phyloP scores from a whole-genome alignment of 139 green algal genomes.

The Eudorina sp. region DNA sequence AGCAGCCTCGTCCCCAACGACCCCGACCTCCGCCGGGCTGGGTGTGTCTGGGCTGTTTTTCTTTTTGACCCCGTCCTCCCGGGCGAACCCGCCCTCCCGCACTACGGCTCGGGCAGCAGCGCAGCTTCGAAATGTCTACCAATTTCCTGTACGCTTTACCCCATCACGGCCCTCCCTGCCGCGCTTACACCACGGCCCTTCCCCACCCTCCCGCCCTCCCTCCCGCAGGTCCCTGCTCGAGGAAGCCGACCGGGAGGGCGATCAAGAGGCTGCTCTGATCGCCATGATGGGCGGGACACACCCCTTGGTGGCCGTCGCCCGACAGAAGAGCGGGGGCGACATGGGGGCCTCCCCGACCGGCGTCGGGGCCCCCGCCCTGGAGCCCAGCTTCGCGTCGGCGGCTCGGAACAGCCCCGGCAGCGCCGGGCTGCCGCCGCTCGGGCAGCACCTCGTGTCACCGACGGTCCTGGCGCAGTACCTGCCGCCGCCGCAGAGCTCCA shows the following conservation, averaged over 20 bases:
- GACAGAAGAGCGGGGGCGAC: not conserved
- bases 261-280: conserved; percentile 10
- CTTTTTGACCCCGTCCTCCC: too few relatives aligned
- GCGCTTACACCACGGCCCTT: too few relatives aligned
- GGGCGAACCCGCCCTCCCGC: too few relatives aligned
- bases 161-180: too few relatives aligned
- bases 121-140: too few relatives aligned
- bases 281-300: not conserved
- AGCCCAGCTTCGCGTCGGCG: conserved; percentile 41
- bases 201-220: not conserved
- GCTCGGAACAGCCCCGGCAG: not conserved
- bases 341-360: not conserved
- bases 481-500: not conserved
- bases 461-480: conserved; percentile 1
- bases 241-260: not conserved
- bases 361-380: too few relatives aligned
- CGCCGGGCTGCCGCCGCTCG: conserved; percentile 19
- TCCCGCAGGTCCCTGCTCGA: conserved; percentile 3
- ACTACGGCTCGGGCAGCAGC: too few relatives aligned
- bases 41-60: too few relatives aligned
- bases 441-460: not conserved
- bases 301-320: not conserved
- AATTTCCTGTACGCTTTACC: too few relatives aligned
- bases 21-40: too few relatives aligned
- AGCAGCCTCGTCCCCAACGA: too few relatives aligned